phyloP scores from a whole-genome alignment of 805 yeast genomes.

The Yamadazyma takamatsuzukensis region DNA sequence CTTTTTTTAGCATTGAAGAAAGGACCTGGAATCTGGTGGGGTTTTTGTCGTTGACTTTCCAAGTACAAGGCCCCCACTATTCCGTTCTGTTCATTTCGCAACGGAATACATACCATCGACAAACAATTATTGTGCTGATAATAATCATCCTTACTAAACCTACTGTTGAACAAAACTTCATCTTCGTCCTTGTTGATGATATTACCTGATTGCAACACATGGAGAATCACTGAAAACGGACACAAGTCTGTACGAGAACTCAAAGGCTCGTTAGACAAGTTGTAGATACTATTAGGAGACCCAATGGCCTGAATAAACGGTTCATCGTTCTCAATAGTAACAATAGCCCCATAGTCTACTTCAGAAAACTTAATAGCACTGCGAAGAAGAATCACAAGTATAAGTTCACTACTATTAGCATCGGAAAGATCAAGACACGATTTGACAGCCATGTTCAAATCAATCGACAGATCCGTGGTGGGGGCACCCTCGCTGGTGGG shows the following conservation, averaged over 20 bases:
- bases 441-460: slow-evolving; percentile 34
- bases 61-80: slow-evolving; percentile 28
- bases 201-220: slow-evolving; percentile 35
- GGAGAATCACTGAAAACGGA: slow-evolving; percentile 38
- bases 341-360: slow-evolving; percentile 31
- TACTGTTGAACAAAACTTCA: slow-evolving; percentile 25
- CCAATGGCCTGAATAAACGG: slow-evolving; percentile 27
- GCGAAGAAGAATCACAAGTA: slow-evolving; percentile 34
- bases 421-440: slow-evolving; percentile 51
- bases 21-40: slow-evolving; percentile 1
- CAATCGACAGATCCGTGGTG: background rate
- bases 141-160: slow-evolving; percentile 39
- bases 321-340: slow-evolving; percentile 18
- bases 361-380: slow-evolving; percentile 35
- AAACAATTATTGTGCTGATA: slow-evolving; percentile 29
- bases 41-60: slow-evolving; percentile 7
- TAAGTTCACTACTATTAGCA: slow-evolving; percentile 34
- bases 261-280: slow-evolving; percentile 30
- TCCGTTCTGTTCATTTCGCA: slow-evolving; percentile 36
- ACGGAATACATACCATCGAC: slow-evolving; percentile 43
- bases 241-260: slow-evolving; percentile 38
- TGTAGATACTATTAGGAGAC: slow-evolving; percentile 20
- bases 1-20: slow-evolving; percentile 30
- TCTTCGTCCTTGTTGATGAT: slow-evolving; percentile 35
- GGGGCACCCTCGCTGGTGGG: no score